phyloP scores from a whole-genome alignment of 1,284 basidiomycete genomes.

The Malassezia vespertilionis region DNA sequence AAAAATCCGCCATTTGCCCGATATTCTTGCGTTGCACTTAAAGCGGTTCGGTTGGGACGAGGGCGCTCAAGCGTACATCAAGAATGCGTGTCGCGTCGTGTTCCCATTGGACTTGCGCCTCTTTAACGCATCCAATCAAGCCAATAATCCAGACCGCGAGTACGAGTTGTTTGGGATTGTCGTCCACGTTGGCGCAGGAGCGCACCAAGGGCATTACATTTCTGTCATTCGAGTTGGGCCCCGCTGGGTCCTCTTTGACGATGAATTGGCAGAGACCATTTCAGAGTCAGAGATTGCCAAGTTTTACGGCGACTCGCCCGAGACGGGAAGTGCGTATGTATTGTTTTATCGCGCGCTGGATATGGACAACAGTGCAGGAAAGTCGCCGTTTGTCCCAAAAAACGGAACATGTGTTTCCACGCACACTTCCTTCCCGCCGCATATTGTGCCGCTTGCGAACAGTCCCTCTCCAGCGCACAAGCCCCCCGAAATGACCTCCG shows the following conservation, averaged over 20 bases:
- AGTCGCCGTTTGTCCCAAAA: too few relatives aligned
- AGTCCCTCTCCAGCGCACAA: too few relatives aligned
- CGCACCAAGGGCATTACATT: constrained; percentile 93
- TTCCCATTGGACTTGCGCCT: constrained; percentile 86
- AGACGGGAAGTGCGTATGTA: constrained; percentile 79
- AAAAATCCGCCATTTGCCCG: constrained; percentile 92
- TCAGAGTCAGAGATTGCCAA: constrained; percentile 78
- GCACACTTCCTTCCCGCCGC: too few relatives aligned
- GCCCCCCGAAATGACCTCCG: too few relatives aligned
- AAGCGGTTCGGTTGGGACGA: constrained; percentile 98
- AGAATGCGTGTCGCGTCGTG: constrained; percentile 86
- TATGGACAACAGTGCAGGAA: constrained; percentile 24
- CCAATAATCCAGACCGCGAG: constrained; percentile 68
- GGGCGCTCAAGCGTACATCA: constrained; percentile 73
- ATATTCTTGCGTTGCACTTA: constrained; percentile 83
- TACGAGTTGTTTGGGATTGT: constrained; percentile 93
- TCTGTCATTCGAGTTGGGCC: constrained; percentile 75
- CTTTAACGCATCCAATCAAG: constrained; percentile 92
- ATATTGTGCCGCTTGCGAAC: too few relatives aligned
- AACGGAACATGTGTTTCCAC: too few relatives aligned
- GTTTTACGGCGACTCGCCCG: constrained; percentile 81
- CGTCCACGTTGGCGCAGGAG: constrained; percentile 90
- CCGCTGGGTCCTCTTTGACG: constrained; percentile 87
- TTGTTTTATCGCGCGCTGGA: constrained; percentile 92
- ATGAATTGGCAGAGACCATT: constrained; percentile 77